Conservation (phyloP, 371 early-diverging fungal species). For the Lichtheimia hyalospora region DNA sequence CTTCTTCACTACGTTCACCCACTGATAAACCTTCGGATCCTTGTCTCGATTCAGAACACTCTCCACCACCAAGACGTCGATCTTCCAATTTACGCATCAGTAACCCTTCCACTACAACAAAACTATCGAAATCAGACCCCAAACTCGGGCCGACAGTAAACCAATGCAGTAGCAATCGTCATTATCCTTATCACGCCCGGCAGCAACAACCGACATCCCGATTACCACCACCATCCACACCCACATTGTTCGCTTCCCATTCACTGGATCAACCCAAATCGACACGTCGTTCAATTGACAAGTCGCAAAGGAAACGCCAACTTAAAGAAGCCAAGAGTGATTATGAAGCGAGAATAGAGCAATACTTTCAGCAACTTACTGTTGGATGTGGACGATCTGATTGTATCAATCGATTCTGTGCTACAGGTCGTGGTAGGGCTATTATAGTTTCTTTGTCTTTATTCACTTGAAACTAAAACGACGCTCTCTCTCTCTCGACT, state of each 20-base stretch:
- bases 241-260: background rate
- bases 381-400: constrained; percentile 36
- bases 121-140: background rate
- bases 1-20: background rate
- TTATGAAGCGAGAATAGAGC: constrained; percentile 36
- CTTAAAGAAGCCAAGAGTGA: constrained; percentile 36
- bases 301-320: constrained; percentile 19
- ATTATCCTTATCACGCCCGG: background rate
- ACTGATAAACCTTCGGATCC: background rate
- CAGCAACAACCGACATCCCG: background rate
- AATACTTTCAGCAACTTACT: constrained; percentile 40
- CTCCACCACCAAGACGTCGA: background rate
- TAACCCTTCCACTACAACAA: constrained; percentile 1
- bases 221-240: background rate
- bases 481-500: background rate
- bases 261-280: background rate
- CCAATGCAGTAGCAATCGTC: background rate
- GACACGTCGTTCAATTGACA: background rate
- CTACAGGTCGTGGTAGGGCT: constrained; percentile 33
- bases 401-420: constrained; percentile 47
- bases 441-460: background rate
- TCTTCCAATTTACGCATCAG: background rate
- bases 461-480: background rate
- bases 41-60: no score
- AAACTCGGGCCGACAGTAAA: background rate